These are phyloP conservation scores for Fusarium tanahbumbuense DNA, from an alignment of 2,329 filamentous ascomycete genomes.

Conservation along the genomic window DNA sequence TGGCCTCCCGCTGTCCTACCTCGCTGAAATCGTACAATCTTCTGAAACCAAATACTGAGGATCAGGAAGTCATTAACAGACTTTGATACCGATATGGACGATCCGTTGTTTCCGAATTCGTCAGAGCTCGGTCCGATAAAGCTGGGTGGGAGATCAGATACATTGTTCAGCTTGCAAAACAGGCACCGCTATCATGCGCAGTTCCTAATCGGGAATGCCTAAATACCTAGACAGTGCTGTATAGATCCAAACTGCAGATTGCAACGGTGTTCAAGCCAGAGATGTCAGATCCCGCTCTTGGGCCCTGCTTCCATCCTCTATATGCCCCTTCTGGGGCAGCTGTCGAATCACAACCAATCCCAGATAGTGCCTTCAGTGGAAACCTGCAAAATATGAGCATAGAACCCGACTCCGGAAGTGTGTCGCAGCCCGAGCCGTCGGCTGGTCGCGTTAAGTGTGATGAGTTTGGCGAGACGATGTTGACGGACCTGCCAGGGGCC, in stretches of 20 bases:
- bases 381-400: constrained; percentile 7
- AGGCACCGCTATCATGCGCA: constrained; percentile 25
- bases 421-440: constrained; percentile 36
- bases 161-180: constrained; percentile 21
- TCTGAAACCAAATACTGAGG: constrained; percentile 46
- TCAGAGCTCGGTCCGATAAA: constrained; percentile 43
- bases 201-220: constrained; percentile 2
- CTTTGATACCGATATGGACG: constrained; percentile 21
- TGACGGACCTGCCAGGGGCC: constrained; percentile 10
- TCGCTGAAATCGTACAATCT: constrained; percentile 45
- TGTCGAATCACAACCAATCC: constrained; percentile 3
- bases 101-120: constrained; percentile 31
- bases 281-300: constrained; percentile 14
- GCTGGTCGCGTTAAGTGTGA: constrained; percentile 37
- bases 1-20: constrained; percentile 45
- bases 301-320: constrained; percentile 16
- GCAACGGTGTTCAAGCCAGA: constrained; percentile 37
- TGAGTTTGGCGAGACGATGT: constrained; percentile 22
- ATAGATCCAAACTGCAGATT: constrained; percentile 8
- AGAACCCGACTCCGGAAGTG: constrained; percentile 19
- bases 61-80: constrained; percentile 16
- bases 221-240: constrained; percentile 27
- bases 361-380: constrained; percentile 4
- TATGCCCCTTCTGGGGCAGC: neutral
- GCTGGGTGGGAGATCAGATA: constrained; percentile 34